phyloP scores from a whole-genome alignment of 768 basidiomycete species.

The Lactarius akahatsu region DNA sequence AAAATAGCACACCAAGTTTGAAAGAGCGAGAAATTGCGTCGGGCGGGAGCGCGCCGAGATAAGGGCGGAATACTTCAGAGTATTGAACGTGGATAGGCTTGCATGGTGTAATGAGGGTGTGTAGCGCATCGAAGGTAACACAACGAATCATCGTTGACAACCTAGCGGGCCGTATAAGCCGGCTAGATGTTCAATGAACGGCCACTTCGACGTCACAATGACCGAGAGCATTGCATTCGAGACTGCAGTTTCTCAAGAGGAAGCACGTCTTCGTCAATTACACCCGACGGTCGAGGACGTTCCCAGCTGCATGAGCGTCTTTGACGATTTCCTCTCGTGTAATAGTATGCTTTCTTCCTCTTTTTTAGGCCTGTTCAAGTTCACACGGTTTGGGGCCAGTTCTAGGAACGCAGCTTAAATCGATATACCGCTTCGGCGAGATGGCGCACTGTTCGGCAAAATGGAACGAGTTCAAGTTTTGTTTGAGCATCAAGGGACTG shows the following conservation, averaged over 20 bases:
- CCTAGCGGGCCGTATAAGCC: neutral
- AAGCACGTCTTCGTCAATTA: constrained; percentile 56
- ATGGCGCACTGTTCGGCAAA: constrained; percentile 71
- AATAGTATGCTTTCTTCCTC: constrained; percentile 46
- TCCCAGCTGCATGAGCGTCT: constrained; percentile 74
- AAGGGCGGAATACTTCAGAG: constrained; percentile 63
- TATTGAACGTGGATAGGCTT: constrained; percentile 66
- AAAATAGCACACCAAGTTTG: constrained; percentile 47
- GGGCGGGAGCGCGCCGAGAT: constrained; percentile 60
- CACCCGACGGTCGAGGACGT: constrained; percentile 79
- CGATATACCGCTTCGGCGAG: constrained; percentile 83
- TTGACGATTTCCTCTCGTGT: constrained; percentile 72
- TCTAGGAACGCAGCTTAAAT: constrained; percentile 68
- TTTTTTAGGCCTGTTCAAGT: neutral
- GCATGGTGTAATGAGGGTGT: constrained; percentile 72
- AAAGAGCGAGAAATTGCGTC: constrained; percentile 56
- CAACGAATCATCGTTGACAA: constrained; percentile 47
- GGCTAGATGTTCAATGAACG: too few relatives aligned
- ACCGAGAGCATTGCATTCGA: constrained; percentile 42
- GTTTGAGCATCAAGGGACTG: constrained; percentile 77
- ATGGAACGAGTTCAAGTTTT: constrained; percentile 93
- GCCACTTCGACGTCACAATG: neutral
- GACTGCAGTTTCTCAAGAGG: constrained; percentile 64
- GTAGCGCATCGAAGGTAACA: constrained; percentile 76
- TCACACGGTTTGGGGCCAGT: constrained; percentile 9